Conservation (phyloP, 495 filamentous ascomycete species). For the Tetracladium marchalianum region DNA sequence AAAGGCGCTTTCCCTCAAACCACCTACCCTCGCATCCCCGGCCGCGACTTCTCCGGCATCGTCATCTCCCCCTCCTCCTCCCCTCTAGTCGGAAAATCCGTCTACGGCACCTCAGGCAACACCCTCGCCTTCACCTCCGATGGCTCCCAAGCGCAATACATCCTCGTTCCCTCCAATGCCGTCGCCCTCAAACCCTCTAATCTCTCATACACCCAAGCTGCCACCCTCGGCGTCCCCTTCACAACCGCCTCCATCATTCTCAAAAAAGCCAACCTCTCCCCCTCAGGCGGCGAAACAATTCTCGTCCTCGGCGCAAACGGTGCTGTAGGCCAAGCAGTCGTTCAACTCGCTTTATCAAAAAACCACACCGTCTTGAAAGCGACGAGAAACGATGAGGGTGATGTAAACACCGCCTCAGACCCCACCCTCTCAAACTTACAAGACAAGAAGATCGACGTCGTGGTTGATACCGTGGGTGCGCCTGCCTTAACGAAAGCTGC, state of each 20-base stretch:
- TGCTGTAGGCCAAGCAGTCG: constrained; percentile 24
- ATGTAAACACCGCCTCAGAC: constrained; percentile 23
- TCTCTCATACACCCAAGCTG: constrained; percentile 18
- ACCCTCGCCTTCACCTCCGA: constrained; percentile 19
- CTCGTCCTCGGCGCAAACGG: constrained; percentile 30
- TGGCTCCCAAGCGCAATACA: constrained; percentile 28
- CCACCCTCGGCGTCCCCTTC: constrained; percentile 24
- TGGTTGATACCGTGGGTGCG: constrained; percentile 27
- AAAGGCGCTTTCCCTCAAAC: constrained; percentile 28
- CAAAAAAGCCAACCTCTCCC: constrained; percentile 12
- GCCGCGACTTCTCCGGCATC: constrained; percentile 25
- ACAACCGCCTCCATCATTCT: constrained; percentile 25
- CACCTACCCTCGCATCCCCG: constrained; percentile 30
- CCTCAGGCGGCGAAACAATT: constrained; percentile 21
- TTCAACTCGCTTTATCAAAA: constrained; percentile 21
- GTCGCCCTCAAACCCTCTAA: constrained; percentile 20
- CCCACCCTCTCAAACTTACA: constrained; percentile 17
- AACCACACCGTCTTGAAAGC: constrained; percentile 22
- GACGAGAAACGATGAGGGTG: constrained; percentile 19
- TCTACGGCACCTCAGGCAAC: constrained; percentile 25
- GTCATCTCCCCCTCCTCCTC: constrained; percentile 14
- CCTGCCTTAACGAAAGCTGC: constrained; percentile 18
- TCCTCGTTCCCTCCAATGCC: constrained; percentile 19
- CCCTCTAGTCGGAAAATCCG: constrained; percentile 16
- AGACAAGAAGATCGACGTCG: constrained; percentile 25